These are phyloP conservation scores for Pythium folliculosum DNA, from an alignment of 352 stramenopile genomes.

Conservation along the genomic window DNA sequence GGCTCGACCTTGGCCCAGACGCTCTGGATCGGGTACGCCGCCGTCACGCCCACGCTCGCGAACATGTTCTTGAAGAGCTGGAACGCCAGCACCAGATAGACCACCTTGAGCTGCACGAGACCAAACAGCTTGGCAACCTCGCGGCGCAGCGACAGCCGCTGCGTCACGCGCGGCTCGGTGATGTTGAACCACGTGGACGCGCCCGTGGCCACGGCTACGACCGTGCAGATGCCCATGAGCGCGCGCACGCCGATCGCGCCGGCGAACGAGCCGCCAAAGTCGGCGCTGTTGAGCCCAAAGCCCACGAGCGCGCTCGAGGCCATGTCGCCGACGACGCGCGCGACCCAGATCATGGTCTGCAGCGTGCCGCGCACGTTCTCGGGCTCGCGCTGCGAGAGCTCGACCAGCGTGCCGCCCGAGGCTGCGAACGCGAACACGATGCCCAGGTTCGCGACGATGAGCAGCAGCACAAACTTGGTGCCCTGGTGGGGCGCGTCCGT, in stretches of 20 bases:
- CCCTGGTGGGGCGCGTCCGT: constrained; percentile 27
- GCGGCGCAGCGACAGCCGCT: constrained; percentile 15
- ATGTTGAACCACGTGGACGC: constrained; percentile 31
- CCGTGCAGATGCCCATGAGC: constrained; percentile 27
- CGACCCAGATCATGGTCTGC: constrained; percentile 38
- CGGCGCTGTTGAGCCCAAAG: constrained; percentile 36
- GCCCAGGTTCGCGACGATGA: constrained; percentile 59
- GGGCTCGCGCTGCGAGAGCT: constrained; percentile 40
- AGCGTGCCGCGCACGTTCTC: constrained; percentile 30
- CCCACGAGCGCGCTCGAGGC: constrained; percentile 30
- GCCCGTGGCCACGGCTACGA: constrained; percentile 12
- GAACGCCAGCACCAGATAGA: constrained; percentile 36
- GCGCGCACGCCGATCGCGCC: constrained; percentile 22
- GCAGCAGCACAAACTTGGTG: constrained; percentile 38
- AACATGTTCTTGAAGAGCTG: constrained; percentile 40
- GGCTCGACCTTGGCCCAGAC: constrained; percentile 35
- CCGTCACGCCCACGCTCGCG: constrained; percentile 30
- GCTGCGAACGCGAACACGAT: constrained; percentile 59
- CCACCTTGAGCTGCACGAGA: constrained; percentile 32
- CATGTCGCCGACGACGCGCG: constrained; percentile 16
- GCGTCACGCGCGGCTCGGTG: constrained; percentile 21
- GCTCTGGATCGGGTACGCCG: constrained; percentile 30
- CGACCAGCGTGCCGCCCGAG: constrained; percentile 44
- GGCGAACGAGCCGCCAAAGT: constrained; percentile 33
- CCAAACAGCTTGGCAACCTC: constrained; percentile 32